Evolutionary conservation across 768 basidiomycete genomes (phyloP).

Genomic region (Tulasnella calospora): DNA sequence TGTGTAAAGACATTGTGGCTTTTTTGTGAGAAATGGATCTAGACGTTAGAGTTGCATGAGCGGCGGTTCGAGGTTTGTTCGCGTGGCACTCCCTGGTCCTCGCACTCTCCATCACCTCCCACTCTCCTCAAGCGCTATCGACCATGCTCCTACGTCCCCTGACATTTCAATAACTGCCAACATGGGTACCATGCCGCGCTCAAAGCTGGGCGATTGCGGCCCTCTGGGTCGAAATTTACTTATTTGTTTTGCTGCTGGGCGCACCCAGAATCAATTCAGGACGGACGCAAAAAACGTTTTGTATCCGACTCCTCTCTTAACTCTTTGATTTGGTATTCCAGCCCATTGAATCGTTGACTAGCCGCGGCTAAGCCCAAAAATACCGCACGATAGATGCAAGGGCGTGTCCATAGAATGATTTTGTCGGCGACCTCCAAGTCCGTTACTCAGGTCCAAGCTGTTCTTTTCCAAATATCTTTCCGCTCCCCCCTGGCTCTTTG

Average conservation of each 20-base stretch:
- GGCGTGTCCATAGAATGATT: not conserved
- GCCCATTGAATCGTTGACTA: not conserved
- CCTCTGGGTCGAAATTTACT: not conserved
- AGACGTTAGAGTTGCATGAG: not conserved
- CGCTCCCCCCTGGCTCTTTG: not conserved
- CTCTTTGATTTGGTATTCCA: not conserved
- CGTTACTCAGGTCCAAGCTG: not conserved
- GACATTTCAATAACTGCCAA: not conserved
- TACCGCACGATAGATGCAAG: not conserved
- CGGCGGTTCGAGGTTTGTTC: not conserved
- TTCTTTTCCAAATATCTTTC: not conserved
- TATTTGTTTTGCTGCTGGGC: not conserved
- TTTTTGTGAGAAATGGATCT: constrained; percentile 1
- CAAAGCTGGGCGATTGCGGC: not conserved
- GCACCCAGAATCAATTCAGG: not conserved
- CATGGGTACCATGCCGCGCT: not conserved
- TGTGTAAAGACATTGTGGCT: constrained; percentile 15
- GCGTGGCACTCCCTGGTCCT: not conserved
- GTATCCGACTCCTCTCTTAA: not conserved
- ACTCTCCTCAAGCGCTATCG: not conserved
- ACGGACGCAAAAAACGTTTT: not conserved
- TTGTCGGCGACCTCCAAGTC: not conserved
- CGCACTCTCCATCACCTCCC: too few species aligned
- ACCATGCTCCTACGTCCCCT: not conserved
- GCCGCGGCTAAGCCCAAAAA: not conserved